These are phyloP conservation scores for Auriscalpium vulgare DNA, from an alignment of 768 basidiomycete genomes.

Conservation along the genomic window DNA sequence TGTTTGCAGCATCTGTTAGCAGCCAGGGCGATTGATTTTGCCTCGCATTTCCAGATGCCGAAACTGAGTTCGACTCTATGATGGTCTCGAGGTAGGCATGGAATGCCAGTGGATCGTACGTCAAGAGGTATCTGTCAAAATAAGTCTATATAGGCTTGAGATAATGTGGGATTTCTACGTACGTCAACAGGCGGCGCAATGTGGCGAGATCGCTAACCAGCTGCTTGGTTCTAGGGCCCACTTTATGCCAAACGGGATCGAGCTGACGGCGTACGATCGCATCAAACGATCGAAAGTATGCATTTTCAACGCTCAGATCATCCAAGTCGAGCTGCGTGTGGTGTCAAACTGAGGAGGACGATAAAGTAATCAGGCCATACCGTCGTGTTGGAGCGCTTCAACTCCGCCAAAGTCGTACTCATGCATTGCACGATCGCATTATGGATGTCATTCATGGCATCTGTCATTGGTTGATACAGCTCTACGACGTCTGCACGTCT, in stretches of 20 bases:
- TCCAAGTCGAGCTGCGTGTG: slow-evolving; percentile 79
- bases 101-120: slow-evolving; percentile 87
- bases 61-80: slow-evolving; percentile 50
- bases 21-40: slow-evolving; percentile 83
- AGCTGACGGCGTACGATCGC: slow-evolving; percentile 80
- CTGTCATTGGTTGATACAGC: slow-evolving; percentile 77
- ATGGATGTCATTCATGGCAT: slow-evolving; percentile 88
- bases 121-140: slow-evolving; percentile 65
- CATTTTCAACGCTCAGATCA: slow-evolving; percentile 85
- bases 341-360: background rate
- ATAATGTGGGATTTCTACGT: slow-evolving; percentile 19
- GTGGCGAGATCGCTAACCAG: slow-evolving; percentile 84
- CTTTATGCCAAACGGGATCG: slow-evolving; percentile 95
- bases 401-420: slow-evolving; percentile 79
- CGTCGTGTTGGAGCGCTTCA: slow-evolving; percentile 80
- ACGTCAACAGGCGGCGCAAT: slow-evolving; percentile 77
- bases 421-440: slow-evolving; percentile 90
- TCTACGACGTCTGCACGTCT: slow-evolving; percentile 90
- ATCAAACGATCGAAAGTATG: slow-evolving; percentile 92
- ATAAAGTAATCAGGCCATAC: slow-evolving; percentile 25
- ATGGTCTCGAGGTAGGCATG: slow-evolving; percentile 88
- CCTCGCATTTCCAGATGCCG: slow-evolving; percentile 41
- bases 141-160: background rate
- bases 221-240: slow-evolving; percentile 86
- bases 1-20: slow-evolving; percentile 84